Evolutionary conservation across 2,329 filamentous ascomycete genomes (phyloP).

Genomic region (Tympanopsis confertula): DNA sequence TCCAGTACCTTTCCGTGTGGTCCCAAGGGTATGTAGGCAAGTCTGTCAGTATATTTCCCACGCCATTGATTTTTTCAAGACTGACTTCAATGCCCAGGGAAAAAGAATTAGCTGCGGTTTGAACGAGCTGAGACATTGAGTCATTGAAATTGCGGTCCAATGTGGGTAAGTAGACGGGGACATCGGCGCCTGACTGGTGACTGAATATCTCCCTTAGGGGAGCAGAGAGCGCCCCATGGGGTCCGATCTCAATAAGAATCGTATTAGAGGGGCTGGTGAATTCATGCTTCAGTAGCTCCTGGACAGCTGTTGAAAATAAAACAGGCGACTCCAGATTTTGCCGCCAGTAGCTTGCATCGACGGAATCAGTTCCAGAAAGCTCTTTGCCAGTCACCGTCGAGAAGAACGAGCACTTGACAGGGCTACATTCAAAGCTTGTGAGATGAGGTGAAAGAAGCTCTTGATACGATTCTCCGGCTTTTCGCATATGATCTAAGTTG

Average conservation of each 20-base stretch:
- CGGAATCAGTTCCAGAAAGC: not conserved
- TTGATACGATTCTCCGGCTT: not conserved
- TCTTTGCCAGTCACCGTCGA: not conserved
- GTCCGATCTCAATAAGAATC: constrained; percentile 9
- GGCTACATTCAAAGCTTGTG: not conserved
- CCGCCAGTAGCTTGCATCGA: not conserved
- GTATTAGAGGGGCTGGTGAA: too few species aligned
- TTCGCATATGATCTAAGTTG: not conserved
- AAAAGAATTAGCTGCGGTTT: too few species aligned
- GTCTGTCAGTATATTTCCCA: not conserved
- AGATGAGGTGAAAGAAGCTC: not conserved
- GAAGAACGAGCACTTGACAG: not conserved
- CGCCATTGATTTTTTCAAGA: too few species aligned
- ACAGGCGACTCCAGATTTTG: not conserved
- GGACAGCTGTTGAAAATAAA: too few species aligned
- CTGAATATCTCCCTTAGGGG: constrained; percentile 7
- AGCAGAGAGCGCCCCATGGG: constrained; percentile 8
- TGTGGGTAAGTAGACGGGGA: too few species aligned
- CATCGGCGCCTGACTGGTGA: too few species aligned
- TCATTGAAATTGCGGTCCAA: too few species aligned
- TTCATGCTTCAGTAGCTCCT: too few species aligned
- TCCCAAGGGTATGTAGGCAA: too few species aligned
- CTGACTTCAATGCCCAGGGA: too few species aligned
- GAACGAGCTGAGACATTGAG: too few species aligned
- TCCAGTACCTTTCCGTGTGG: too few species aligned